phyloP scores from a whole-genome alignment of 2,329 filamentous ascomycete genomes.

The Geoglossum cookeanum region DNA sequence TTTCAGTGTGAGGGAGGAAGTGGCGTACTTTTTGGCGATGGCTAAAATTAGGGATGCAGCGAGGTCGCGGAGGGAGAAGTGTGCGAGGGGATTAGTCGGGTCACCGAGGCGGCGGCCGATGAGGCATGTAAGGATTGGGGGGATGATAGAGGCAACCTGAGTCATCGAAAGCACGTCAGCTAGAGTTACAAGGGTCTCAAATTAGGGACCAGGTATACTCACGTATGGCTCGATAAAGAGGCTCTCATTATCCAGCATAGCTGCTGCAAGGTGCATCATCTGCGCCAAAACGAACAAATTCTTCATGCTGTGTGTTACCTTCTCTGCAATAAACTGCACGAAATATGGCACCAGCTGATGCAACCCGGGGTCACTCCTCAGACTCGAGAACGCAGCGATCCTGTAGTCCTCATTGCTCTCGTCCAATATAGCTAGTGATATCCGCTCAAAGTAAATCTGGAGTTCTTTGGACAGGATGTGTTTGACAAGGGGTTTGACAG shows the following conservation, averaged over 20 bases:
- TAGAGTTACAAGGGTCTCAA: background rate
- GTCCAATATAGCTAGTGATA: constrained; percentile 73
- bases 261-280: constrained; percentile 79
- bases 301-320: constrained; percentile 84
- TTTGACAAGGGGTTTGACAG: constrained; percentile 80
- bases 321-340: constrained; percentile 85
- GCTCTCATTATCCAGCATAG: constrained; percentile 64
- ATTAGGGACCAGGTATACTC: constrained; percentile 29
- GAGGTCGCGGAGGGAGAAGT: constrained; percentile 70
- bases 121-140: constrained; percentile 79
- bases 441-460: constrained; percentile 91
- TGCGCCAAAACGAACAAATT: constrained; percentile 75
- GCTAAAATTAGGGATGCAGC: constrained; percentile 64
- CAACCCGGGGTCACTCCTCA: constrained; percentile 75
- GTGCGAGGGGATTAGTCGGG: constrained; percentile 28
- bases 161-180: constrained; percentile 7
- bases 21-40: constrained; percentile 64
- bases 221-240: constrained; percentile 56
- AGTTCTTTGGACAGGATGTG: constrained; percentile 92
- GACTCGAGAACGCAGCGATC: constrained; percentile 65
- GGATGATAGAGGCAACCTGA: constrained; percentile 47
- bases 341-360: constrained; percentile 96
- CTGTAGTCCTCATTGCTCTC: constrained; percentile 75
- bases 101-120: constrained; percentile 64
- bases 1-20: constrained; percentile 63